Percentiles rank a stretch among this genome's conserved stretches.
phyloP scores from a whole-genome alignment of 768 basidiomycete genomes.

The Mycena belliarum region DNA sequence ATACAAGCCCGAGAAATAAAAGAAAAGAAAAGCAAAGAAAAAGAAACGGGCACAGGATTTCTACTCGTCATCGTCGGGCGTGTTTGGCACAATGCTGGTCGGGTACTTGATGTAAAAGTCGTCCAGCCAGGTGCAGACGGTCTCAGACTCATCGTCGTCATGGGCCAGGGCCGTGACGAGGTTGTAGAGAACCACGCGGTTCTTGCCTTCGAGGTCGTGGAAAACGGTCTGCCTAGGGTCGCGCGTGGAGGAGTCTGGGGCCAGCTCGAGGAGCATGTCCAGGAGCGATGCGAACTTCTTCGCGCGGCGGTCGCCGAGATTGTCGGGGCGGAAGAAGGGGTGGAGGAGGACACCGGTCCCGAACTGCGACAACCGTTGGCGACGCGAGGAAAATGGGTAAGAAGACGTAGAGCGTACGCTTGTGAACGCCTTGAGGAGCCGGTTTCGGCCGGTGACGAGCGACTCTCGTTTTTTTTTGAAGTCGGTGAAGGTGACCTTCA shows the following conservation, averaged over 20 bases:
- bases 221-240: too few relatives aligned
- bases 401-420: background rate
- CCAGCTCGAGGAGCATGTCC: background rate
- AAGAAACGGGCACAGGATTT: too few relatives aligned
- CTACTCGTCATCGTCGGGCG: too few relatives aligned
- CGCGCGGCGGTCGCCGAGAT: background rate
- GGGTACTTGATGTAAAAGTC: too few relatives aligned
- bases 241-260: background rate
- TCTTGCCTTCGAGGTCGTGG: too few relatives aligned
- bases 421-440: background rate
- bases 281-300: background rate
- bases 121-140: too few relatives aligned
- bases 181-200: too few relatives aligned
- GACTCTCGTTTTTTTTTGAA: background rate
- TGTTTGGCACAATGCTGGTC: too few relatives aligned
- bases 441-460: background rate
- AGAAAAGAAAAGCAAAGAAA: too few relatives aligned
- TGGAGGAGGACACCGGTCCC: background rate
- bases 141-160: too few relatives aligned
- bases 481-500: background rate
- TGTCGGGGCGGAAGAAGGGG: background rate
- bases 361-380: background rate
- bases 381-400: background rate
- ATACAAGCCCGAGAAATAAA: too few relatives aligned
- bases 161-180: too few relatives aligned